Base-by-base conservation (phyloP, 345 rosid genomes). In the Nasturtium officinale region DNA sequence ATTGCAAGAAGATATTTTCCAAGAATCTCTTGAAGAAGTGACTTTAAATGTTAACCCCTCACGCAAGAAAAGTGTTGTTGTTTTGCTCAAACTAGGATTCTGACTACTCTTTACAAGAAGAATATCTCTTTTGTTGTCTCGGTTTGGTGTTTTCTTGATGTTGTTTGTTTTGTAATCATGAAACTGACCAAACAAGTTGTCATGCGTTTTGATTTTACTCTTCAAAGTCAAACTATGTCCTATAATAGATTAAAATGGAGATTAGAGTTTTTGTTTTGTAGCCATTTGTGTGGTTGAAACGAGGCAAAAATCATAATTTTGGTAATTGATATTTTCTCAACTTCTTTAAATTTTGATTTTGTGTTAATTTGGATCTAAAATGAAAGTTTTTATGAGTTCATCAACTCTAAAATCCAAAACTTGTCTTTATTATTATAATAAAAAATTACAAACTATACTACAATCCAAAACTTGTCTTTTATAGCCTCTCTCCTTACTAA, bases 1-100 rank as follows among this genome's bases (percentile, higher is more conserved):
- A 87, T 66, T 83, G 91, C 72, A 89, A 85, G 85, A 85, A 80
- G 80, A 87, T 89, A 67, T 89, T 89, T 85, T 83, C 88, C 0
- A 54, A 82, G 30, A 82, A 5, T 65, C 61, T 84, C 37, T 71
- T 82, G 73, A 87, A 82, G 80, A 85, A 83, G 73, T 84, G 84
- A 83, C 70, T 23, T 23, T 23, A 23, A 2, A 23, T 1, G 25
- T 23, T 23, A 23, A 23, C 25, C 28, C 10, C 70, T 64, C 7
- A 32, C 17, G 20, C 48, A 62, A 54, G 48, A 33, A 64, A 54
- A 45, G n/a, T 32, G 46, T 53, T 63, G 62, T 38, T 61, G 54
- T 72, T 57, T 40, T 47, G 33, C 16, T 25, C 11, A 12, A 20
- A 6, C 10, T 37, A 59, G 45, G 11, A 59, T 2, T 10, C 1